Base-by-base conservation (phyloP, 2,329 filamentous ascomycete genomes). In the Ascochyta koolunga region DNA sequence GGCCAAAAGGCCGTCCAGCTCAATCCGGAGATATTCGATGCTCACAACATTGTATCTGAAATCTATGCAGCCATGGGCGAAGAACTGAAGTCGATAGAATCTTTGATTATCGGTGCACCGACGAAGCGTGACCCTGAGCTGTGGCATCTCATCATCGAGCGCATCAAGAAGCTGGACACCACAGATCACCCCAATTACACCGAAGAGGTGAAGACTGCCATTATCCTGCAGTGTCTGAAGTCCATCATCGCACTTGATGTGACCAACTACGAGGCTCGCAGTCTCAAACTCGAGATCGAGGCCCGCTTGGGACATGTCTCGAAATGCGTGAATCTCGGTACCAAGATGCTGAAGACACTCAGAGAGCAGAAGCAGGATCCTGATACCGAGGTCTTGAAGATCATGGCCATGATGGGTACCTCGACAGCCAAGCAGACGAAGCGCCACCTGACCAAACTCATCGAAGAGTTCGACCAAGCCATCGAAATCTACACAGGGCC, bases 11-110 rank as follows among this genome's bases (percentile, higher is more conserved):
- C 73, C 10, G 71, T 76, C 35, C 67, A 72, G 56, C 51, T 71
- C 11, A 87, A 88, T 61, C 85, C 85, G 0, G 85, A 87, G 67
- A 83, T 87, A 60, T 87, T 84, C 67, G 78, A 80, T 24, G 83
- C 85, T 13, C 83, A 88, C 73, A 83, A 80, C 46, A 74, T 87
- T 18, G 74, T 87, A 7, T 85, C 84, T 0, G 82, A 87, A 56
- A 83, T 86, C 44, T 80, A 85, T 45, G 70, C 81, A 9, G 78
- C 79, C 11, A 79, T 81, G 67, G 83, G 82, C n/a, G 78, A 84
- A 39, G 78, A 81, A 31, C 78, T 82, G 47, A 83, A 84, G 58
- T 81, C 84, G 1, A 70, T 86, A 32, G 77, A 79, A 36, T 83
- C 82, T 37, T 72, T 87, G 10, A 81, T 84, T 56, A 80, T 78